Evolutionary conservation across 2,329 filamentous ascomycete genomes (phyloP).

Genomic region (Ascomycota sp.): DNA sequence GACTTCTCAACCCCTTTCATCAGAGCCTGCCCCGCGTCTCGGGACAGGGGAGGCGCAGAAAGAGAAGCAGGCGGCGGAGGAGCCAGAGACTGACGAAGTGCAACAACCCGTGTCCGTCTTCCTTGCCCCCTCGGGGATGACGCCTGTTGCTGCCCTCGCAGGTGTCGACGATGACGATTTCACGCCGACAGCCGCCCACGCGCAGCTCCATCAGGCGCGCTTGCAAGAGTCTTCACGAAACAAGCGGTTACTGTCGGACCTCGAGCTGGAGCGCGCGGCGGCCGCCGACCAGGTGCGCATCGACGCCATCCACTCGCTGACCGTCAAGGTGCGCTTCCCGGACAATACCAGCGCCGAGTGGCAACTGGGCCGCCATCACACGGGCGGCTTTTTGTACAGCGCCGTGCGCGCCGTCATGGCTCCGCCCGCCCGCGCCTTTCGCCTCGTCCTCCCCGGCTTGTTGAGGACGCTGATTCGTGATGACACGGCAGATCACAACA

Average conservation of each 20-base stretch:
- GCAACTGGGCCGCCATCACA: conserved; percentile 47
- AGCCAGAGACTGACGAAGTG: too few species aligned
- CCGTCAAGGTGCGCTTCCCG: conserved; percentile 69
- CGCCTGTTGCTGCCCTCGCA: conserved; percentile 52
- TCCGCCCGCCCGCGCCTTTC: conserved; percentile 43
- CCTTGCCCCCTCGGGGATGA: conserved; percentile 52
- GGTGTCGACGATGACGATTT: conserved; percentile 56
- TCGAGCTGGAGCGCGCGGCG: conserved; percentile 53
- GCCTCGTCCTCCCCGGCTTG: conserved; percentile 40
- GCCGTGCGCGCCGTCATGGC: conserved; percentile 57
- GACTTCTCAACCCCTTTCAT: conserved; percentile 1
- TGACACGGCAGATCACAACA: conserved; percentile 23
- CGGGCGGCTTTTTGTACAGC: conserved; percentile 49
- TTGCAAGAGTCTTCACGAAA: conserved; percentile 45
- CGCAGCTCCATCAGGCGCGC: conserved; percentile 50
- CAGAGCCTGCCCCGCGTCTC: not conserved
- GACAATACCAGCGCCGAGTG: conserved; percentile 64
- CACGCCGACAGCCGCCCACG: conserved; percentile 54
- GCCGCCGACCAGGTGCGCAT: conserved; percentile 44
- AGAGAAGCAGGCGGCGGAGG: too few species aligned
- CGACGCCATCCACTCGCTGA: conserved; percentile 44
- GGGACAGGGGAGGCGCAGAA: too few species aligned
- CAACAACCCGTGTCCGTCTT: conserved; percentile 48
- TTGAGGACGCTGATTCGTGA: conserved; percentile 27
- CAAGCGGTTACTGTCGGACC: conserved; percentile 61